Percentiles rank a stretch among this genome's conserved stretches.
Conservation (phyloP, 2,329 filamentous ascomycete species). For the Orbilia ellipsospora region DNA sequence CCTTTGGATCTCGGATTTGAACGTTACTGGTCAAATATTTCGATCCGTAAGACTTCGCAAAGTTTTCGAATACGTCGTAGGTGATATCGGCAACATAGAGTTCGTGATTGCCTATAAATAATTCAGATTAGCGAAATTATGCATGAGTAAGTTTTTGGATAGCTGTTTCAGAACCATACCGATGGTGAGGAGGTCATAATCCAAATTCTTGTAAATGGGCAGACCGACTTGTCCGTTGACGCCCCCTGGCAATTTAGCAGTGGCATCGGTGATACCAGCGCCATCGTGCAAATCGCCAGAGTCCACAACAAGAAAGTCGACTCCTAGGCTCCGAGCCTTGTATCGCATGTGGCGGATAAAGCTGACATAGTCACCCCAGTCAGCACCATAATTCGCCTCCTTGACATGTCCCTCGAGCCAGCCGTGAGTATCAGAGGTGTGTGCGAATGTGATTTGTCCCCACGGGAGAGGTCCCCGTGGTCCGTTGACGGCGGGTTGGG, state of each 20-base stretch:
- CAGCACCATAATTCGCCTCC: slow-evolving; percentile 93
- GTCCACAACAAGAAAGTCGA: slow-evolving; percentile 91
- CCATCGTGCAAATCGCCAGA: slow-evolving; percentile 78
- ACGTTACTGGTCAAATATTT: slow-evolving; percentile 90
- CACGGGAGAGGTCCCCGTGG: slow-evolving; percentile 51
- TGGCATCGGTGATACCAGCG: slow-evolving; percentile 72
- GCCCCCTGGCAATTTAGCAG: slow-evolving; percentile 59
- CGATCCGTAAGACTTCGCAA: slow-evolving; percentile 67
- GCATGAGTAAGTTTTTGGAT: slow-evolving; percentile 8
- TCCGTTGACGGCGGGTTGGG: slow-evolving; percentile 28
- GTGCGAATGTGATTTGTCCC: slow-evolving; percentile 50
- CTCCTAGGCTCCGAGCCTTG: slow-evolving; percentile 79
- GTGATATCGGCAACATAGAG: slow-evolving; percentile 73
- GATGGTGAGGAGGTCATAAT: slow-evolving; percentile 69
- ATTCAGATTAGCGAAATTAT: not conserved
- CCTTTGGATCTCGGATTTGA: slow-evolving; percentile 81
- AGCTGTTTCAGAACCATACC: slow-evolving; percentile 57
- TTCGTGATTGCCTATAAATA: slow-evolving; percentile 69
- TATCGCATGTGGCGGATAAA: slow-evolving; percentile 85
- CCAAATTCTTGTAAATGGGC: slow-evolving; percentile 65
- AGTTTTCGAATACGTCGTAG: slow-evolving; percentile 71
- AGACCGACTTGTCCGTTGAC: slow-evolving; percentile 62
- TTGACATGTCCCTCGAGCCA: slow-evolving; percentile 94
- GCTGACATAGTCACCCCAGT: slow-evolving; percentile 98
- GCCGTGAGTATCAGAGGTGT: slow-evolving; percentile 62